A percentile compares a stretch with the other conserved stretches of the same genome.
phyloP scores from a whole-genome alignment of 192 early-diverging fungal species.

The Diversispora eburnea region DNA sequence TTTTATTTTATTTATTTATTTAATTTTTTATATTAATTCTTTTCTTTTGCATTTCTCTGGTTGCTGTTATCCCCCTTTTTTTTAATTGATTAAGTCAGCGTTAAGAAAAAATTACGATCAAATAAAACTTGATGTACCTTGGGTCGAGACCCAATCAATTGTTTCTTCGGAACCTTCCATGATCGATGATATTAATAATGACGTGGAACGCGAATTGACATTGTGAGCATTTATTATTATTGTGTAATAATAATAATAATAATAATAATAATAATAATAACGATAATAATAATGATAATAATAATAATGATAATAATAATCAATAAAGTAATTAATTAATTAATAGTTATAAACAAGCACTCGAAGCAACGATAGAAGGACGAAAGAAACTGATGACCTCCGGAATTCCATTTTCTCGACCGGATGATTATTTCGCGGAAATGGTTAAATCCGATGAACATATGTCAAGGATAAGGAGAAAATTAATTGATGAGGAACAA shows the following conservation, averaged over 20 bases:
- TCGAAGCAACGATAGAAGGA: conserved; percentile 69
- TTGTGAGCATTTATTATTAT: conserved; percentile 41
- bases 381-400: conserved; percentile 57
- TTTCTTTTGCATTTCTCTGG: too few relatives aligned
- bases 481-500: conserved; percentile 79
- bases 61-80: too few relatives aligned
- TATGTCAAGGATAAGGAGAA: conserved; percentile 86
- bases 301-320: not conserved
- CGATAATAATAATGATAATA: not conserved
- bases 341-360: conserved; percentile 74
- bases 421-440: conserved; percentile 97
- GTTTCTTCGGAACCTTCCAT: conserved; percentile 52
- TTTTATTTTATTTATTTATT: too few relatives aligned
- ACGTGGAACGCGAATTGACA: conserved; percentile 88
- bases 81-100: conserved; percentile 41
- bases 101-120: conserved; percentile 56
- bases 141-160: conserved; percentile 69
- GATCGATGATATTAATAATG: conserved; percentile 71
- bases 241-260: not conserved
- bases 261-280: not conserved
- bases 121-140: conserved; percentile 59
- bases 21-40: too few relatives aligned
- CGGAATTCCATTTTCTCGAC: conserved; percentile 75
- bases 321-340: not conserved
- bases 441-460: conserved; percentile 97